A percentile compares a stretch with the other conserved stretches of the same genome.
phyloP scores from a whole-genome alignment of 78 protist genomes.

The Dictyostelium citrinum region DNA sequence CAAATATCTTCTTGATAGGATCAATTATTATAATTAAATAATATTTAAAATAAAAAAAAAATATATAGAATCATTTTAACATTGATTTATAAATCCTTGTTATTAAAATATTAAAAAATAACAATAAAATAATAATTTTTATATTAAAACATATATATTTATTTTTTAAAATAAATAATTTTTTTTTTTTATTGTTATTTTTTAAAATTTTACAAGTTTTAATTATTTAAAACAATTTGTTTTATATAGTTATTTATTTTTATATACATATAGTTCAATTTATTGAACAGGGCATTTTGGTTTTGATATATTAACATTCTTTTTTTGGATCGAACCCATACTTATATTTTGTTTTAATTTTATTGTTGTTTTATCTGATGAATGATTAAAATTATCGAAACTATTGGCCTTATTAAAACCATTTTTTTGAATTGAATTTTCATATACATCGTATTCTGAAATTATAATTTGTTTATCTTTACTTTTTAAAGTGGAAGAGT shows the following conservation, averaged over 20 bases:
- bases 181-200: neutral
- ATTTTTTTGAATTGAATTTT: neutral
- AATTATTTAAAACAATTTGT: neutral
- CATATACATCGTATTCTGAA: neutral
- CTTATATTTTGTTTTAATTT: neutral
- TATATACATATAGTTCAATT: neutral
- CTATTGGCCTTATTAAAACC: neutral
- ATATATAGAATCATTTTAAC: too few relatives aligned
- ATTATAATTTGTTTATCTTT: neutral
- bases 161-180: too few relatives aligned
- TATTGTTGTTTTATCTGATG: neutral
- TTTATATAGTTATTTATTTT: neutral
- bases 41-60: too few relatives aligned
- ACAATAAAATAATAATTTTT: too few relatives aligned
- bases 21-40: too few relatives aligned
- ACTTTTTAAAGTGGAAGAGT: neutral
- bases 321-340: neutral
- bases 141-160: too few relatives aligned
- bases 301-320: neutral
- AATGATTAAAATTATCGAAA: neutral
- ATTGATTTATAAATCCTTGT: too few relatives aligned
- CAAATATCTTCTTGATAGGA: too few relatives aligned
- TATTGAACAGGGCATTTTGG: neutral
- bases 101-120: too few relatives aligned
- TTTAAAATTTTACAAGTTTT: neutral